A percentile compares a stretch with the other conserved stretches of the same genome.
These are phyloP conservation scores for Ascochyta lentis DNA, from an alignment of 2,329 filamentous ascomycete species.

Conservation along the genomic window DNA sequence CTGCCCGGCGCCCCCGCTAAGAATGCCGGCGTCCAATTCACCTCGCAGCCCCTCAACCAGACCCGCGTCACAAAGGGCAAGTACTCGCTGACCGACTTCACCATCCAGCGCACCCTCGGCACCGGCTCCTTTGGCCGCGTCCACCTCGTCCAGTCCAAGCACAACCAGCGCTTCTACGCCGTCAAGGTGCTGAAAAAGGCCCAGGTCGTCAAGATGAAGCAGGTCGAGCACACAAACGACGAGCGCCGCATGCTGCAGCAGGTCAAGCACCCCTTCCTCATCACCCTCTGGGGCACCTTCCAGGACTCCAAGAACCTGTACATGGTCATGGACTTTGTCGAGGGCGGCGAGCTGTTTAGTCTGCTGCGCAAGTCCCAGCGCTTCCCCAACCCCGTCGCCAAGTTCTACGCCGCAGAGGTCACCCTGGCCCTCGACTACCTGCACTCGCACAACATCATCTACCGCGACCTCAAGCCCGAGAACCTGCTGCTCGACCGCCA, in stretches of 20 bases:
- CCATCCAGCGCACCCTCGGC: constrained; percentile 87
- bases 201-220: constrained; percentile 99
- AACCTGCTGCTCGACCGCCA: constrained; percentile 91
- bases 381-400: constrained; percentile 97
- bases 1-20: constrained; percentile 44
- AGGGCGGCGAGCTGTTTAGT: constrained; percentile 96
- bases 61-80: constrained; percentile 88
- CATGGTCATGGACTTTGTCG: constrained; percentile 99
- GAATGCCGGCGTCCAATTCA: constrained; percentile 49
- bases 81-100: constrained; percentile 91
- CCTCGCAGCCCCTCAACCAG: constrained; percentile 47
- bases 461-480: constrained; percentile 95
- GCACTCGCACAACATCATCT: constrained; percentile 94
- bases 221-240: constrained; percentile 99
- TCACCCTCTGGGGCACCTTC: constrained; percentile 98
- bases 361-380: constrained; percentile 94
- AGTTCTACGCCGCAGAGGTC: constrained; percentile 98
- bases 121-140: constrained; percentile 97
- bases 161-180: constrained; percentile 97
- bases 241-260: constrained; percentile 94
- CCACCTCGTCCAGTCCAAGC: constrained; percentile 94
- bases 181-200: constrained; percentile 98
- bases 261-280: constrained; percentile 96
- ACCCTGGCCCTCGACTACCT: constrained; percentile 95
- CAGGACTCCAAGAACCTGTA: constrained; percentile 95